Evolutionary conservation across 306 rosid genomes (phyloP).

Genomic region (Crataegus laevigata): DNA sequence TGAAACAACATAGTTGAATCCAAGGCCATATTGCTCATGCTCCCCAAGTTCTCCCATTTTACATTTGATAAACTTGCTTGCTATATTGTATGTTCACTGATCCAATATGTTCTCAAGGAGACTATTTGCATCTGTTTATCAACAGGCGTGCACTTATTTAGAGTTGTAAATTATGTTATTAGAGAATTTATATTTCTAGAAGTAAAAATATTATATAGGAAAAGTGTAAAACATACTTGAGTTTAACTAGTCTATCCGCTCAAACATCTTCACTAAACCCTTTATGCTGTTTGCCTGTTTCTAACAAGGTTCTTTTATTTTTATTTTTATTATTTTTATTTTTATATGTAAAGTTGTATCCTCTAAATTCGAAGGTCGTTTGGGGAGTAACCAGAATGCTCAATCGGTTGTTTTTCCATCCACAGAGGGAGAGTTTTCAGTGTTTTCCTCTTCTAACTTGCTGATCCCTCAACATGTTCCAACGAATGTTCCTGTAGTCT

Average conservation of each 20-base stretch:
- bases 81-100: neutral
- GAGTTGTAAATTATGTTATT: neutral
- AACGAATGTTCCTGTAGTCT: slow-evolving; percentile 7
- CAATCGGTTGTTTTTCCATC: slow-evolving; percentile 5
- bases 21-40: neutral
- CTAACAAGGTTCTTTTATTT: slow-evolving; percentile 4
- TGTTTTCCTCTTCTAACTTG: slow-evolving; percentile 11
- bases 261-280: neutral
- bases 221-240: neutral
- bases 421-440: neutral
- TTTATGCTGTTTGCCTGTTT: neutral
- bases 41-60: neutral
- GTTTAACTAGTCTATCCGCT: neutral
- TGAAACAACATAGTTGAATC: neutral
- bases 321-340: no score
- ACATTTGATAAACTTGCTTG: neutral
- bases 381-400: slow-evolving; percentile 10
- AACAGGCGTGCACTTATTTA: neutral
- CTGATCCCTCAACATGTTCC: slow-evolving; percentile 2
- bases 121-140: neutral
- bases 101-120: neutral
- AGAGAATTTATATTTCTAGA: neutral
- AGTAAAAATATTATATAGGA: neutral
- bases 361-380: neutral
- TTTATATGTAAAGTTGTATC: slow-evolving; percentile 1